Base-by-base conservation (phyloP, 495 filamentous ascomycete species). In the Hypoxylon cercidicola region DNA sequence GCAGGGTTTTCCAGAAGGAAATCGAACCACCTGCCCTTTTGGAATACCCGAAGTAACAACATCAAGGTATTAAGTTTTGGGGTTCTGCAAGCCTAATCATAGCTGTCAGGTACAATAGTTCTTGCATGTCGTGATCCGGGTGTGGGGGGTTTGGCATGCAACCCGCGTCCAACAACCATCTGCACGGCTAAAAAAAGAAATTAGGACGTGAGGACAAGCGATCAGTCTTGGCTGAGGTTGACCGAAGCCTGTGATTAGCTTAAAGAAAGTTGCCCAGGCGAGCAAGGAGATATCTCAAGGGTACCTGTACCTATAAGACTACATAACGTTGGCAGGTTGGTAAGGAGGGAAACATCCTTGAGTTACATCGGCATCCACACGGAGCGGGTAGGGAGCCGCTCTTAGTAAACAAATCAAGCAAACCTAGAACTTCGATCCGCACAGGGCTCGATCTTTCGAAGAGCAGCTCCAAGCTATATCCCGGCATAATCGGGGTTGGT, bases 131-230 rank as follows among this genome's bases (percentile, higher is more conserved):
- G 46, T 61, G 57, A 54, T 54, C 45, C 41, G 43, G 19, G 34
- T 48, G 57, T 67, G 64, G 57, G 64, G 63, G 58, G 13, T 34
- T 7, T 28, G 3, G 59, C 48, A 63, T 62, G 64, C 23, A 59
- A 59, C 59, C 44, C 59, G 30, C 37, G 47, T 39, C 44, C 23
- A 50, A 44, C 32, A 19, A 25, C 39, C 23, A 18, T 49, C 11
- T 30, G 7, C 19, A 28, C 15, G 46, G 40, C 59, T 63, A 68
- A 68, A 68, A 68, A 63, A 68, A 63, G 59, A 62, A 62, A 62
- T 16, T 2, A 35, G 21, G 20, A 32, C 32, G 30, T 30, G 7
- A 15, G 16, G 25, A 48, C 58, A 43, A 59, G 54, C 49, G 16
- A 21, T 8, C 4, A 46, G 35, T 59, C 58, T 68, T 62, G 48